A percentile compares a stretch with the other conserved stretches of the same genome.
These are phyloP conservation scores for Pseudovirgaria hyperparasitica DNA, from an alignment of 2,329 filamentous ascomycete species.

Conservation along the genomic window DNA sequence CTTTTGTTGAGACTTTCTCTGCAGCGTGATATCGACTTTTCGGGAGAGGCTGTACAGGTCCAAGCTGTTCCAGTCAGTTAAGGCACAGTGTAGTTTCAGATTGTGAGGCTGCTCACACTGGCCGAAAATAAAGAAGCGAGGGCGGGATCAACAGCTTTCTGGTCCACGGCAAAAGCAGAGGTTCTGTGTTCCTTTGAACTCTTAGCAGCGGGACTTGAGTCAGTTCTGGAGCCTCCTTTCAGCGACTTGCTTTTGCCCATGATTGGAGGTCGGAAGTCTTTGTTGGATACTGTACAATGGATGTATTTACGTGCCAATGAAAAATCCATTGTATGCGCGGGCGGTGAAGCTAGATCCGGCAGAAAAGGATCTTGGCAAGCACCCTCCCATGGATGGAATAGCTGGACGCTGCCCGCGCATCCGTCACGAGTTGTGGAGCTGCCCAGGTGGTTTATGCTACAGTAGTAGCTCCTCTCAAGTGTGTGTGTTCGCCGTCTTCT, in stretches of 20 bases:
- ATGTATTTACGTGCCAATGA: slow-evolving; percentile 1
- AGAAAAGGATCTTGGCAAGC: too few relatives aligned
- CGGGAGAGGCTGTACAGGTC: slow-evolving; percentile 24
- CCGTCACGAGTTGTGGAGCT: too few relatives aligned
- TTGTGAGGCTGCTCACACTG: slow-evolving; percentile 17
- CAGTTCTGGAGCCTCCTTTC: slow-evolving; percentile 2
- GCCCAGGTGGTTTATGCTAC: too few relatives aligned
- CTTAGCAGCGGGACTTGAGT: too few relatives aligned
- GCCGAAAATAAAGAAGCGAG: slow-evolving; percentile 36
- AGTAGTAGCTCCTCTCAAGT: too few relatives aligned
- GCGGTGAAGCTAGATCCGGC: slow-evolving; percentile 1
- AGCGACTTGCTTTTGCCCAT: slow-evolving; percentile 20
- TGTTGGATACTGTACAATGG: not conserved
- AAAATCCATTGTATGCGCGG: slow-evolving; percentile 2
- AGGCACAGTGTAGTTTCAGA: slow-evolving; percentile 3
- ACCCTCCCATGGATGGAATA: too few relatives aligned
- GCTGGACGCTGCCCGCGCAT: too few relatives aligned
- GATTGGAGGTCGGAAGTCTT: slow-evolving; percentile 4
- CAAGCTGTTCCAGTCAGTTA: slow-evolving; percentile 13
- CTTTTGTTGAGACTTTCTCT: slow-evolving; percentile 10
- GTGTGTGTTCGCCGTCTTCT: too few relatives aligned
- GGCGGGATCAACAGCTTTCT: slow-evolving; percentile 28
- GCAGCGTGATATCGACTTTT: slow-evolving; percentile 25
- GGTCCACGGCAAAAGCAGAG: slow-evolving; percentile 14
- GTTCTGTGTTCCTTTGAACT: slow-evolving; percentile 7